phyloP scores from a whole-genome alignment of 1,284 basidiomycete species.

The Rhodotorula sp. region DNA sequence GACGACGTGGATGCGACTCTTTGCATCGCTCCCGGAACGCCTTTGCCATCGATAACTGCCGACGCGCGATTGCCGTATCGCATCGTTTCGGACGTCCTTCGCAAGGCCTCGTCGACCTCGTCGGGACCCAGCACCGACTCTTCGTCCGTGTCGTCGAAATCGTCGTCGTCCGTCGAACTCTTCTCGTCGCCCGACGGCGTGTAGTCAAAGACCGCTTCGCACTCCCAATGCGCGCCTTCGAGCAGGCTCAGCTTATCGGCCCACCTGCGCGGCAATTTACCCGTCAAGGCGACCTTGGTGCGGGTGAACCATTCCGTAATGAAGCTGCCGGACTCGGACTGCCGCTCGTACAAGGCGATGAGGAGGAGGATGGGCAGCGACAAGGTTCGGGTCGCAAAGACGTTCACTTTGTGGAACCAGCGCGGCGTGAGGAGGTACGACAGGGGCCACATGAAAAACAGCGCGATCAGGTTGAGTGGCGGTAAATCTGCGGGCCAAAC shows the following conservation, averaged over 20 bases:
- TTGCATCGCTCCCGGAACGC: background rate
- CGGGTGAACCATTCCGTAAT: slow-evolving; percentile 10
- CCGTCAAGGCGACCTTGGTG: slow-evolving; percentile 12
- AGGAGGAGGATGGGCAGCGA: slow-evolving; percentile 73
- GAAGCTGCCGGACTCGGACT: slow-evolving; percentile 15
- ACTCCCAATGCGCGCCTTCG: slow-evolving; percentile 42
- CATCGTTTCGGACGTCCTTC: background rate
- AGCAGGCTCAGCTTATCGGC: slow-evolving; percentile 33
- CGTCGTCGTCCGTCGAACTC: slow-evolving; percentile 19
- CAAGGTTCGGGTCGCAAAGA: slow-evolving; percentile 48
- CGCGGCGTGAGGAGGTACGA: slow-evolving; percentile 40
- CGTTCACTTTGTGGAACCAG: slow-evolving; percentile 42
- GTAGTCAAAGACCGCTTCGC: slow-evolving; percentile 42
- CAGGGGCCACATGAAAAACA: slow-evolving; percentile 40
- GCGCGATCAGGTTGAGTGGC: slow-evolving; percentile 43
- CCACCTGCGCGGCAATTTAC: slow-evolving; percentile 24
- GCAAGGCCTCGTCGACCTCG: slow-evolving; percentile 26
- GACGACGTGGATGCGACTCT: background rate
- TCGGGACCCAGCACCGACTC: slow-evolving; percentile 22
- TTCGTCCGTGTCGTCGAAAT: background rate
- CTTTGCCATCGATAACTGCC: slow-evolving; percentile 12
- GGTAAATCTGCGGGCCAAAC: slow-evolving; percentile 44
- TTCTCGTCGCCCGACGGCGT: slow-evolving; percentile 33
- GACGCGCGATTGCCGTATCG: slow-evolving; percentile 24
- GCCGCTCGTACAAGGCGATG: slow-evolving; percentile 76